Evolutionary conservation across 495 filamentous ascomycete species (phyloP), one percentile per base, ranked within the genome.

Genomic region (Podospora fimiseda): DNA sequence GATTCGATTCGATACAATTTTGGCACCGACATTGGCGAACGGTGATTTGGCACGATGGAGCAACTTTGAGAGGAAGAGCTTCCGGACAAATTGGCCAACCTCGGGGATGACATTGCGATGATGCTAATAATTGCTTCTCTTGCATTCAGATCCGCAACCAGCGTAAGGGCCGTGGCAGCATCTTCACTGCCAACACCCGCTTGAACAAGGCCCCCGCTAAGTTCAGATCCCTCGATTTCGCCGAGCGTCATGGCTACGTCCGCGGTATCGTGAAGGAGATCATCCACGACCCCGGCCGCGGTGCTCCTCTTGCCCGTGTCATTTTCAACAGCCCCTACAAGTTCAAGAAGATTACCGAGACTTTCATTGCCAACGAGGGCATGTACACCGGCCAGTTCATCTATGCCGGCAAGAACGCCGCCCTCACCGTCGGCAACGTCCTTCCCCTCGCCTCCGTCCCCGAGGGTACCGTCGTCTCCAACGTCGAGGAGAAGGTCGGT

Each of bases 371-470:
- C 73, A 97, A 96, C 78, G 93, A 99, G 83, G 93, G 93, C 78
- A 96, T 97, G 92, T 99, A 99, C 89, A 96, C 93, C 59, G 93
- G 93, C 62, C 91, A 96, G 79, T 99, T 99, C 82, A 90, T 99
- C 86, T 99, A 97, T 76, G 91, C 92, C 73, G 93, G 93, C 71
- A 99, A 99, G 87, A 89, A 95, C 77, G 94, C 93, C 61, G 78
- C 83, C 54, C 81, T 99, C 60, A 97, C 85, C 67, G 83, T 99
- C 69, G 93, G 93, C 70, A 99, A 99, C 79, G 76, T 99, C 69
- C 88, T 99, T 43, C 93, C 93, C 58, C 83, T 99, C 55, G 81
- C 80, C 67, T 89, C 87, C 64, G 84, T 96, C 71, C 93, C 93
- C 57, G 93, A 99, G 82, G 93, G 93, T 85, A 99, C 93, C 72